Percentiles rank a stretch among this genome's conserved stretches.
These are phyloP conservation scores for Simplicillium aogashimaense DNA, from an alignment of 2,329 filamentous ascomycete genomes.

Conservation along the genomic window DNA sequence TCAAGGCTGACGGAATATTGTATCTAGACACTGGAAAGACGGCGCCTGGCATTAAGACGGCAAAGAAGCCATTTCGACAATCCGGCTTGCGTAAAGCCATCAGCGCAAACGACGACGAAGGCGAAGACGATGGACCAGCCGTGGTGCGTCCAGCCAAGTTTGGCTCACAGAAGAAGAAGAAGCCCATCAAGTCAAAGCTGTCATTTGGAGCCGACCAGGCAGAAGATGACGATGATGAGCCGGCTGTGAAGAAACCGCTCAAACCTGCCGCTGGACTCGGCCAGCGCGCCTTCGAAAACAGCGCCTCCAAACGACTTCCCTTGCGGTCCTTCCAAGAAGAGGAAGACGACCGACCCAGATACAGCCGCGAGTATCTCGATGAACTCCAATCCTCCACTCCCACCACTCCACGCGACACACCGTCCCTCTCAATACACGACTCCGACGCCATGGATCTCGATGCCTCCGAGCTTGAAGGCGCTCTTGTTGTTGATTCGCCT, in stretches of 20 bases:
- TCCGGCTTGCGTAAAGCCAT: constrained; percentile 49
- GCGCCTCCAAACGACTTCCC: constrained; percentile 46
- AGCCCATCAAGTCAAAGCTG: constrained; percentile 53
- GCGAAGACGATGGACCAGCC: constrained; percentile 34
- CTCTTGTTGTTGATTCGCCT: constrained; percentile 49
- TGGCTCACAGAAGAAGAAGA: constrained; percentile 52
- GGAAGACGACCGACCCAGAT: constrained; percentile 64
- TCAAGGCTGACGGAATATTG: constrained; percentile 20
- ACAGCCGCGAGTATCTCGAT: constrained; percentile 78
- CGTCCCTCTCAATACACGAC: constrained; percentile 30
- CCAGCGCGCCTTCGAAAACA: constrained; percentile 56
- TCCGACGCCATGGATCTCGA: constrained; percentile 46
- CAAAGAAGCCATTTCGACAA: constrained; percentile 45
- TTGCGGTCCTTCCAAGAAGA: constrained; percentile 40
- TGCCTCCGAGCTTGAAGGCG: constrained; percentile 51
- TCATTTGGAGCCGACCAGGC: constrained; percentile 60
- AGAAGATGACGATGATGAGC: constrained; percentile 41
- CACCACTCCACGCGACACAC: constrained; percentile 61
- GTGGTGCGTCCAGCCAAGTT: constrained; percentile 37
- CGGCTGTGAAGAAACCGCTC: constrained; percentile 42
- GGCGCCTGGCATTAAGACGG: constrained; percentile 5
- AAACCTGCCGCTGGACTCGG: constrained; percentile 58
- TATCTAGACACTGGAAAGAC: no score
- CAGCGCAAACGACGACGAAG: constrained; percentile 31
- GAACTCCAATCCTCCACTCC: constrained; percentile 82